These are phyloP conservation scores for Filobasidium floriforme DNA, from an alignment of 768 basidiomycete genomes.

Conservation along the genomic window DNA sequence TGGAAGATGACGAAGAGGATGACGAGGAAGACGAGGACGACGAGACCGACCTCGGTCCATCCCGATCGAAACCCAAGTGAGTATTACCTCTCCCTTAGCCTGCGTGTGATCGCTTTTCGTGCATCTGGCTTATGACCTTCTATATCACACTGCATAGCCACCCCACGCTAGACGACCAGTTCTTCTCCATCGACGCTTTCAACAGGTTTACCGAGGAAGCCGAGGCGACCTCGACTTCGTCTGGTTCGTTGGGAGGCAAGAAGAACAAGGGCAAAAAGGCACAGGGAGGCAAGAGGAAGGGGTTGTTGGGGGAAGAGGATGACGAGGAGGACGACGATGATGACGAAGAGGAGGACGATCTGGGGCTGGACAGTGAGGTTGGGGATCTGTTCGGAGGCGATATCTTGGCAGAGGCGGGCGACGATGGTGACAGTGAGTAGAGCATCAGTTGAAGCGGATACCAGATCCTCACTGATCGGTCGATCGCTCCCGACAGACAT, in stretches of 20 bases:
- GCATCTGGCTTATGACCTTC: neutral
- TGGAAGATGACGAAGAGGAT: conserved; percentile 26
- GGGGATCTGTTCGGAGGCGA: conserved; percentile 21
- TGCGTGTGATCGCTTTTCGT: conserved; percentile 31
- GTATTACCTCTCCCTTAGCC: conserved; percentile 32
- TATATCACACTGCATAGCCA: conserved; percentile 33
- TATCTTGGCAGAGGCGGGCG: conserved; percentile 17
- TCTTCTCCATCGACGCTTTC: conserved; percentile 81
- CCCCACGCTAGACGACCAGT: conserved; percentile 70
- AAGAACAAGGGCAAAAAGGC: conserved; percentile 27
- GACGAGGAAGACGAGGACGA: conserved; percentile 32
- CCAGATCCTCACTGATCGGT: neutral
- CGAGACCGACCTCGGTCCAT: conserved; percentile 1
- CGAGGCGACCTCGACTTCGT: conserved; percentile 59
- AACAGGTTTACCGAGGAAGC: conserved; percentile 74
- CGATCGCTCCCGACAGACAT: conserved; percentile 29
- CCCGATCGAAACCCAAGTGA: conserved; percentile 17
- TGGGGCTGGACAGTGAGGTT: conserved; percentile 30
- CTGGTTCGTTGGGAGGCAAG: conserved; percentile 54
- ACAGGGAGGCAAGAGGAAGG: conserved; percentile 37
- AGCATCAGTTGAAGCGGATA: neutral
- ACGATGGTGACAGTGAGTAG: conserved; percentile 13
- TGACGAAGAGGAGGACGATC: conserved; percentile 40
- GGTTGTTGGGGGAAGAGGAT: conserved; percentile 30
- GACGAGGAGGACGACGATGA: conserved; percentile 20